Evolutionary conservation across 2,329 filamentous ascomycete genomes (phyloP), one percentile per base, ranked within the genome.

Genomic region (Neodidymelliopsis sp.): DNA sequence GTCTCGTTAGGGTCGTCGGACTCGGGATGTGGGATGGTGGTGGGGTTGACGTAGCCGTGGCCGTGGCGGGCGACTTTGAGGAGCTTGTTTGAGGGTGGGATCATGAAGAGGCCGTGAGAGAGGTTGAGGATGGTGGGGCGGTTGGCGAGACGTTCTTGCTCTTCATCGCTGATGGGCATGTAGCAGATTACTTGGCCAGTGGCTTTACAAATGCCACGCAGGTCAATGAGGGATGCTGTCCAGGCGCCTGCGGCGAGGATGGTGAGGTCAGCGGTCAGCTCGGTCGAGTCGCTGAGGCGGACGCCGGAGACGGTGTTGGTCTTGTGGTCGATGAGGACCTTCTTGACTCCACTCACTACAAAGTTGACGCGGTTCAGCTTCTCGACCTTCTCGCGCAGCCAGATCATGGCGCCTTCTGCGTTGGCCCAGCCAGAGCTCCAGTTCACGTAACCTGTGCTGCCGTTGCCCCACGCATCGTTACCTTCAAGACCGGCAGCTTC

Each of bases 221-320:
- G 77, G 71, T 96, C 89, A 46, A 97, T 75, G 16, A 97, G 79
- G 1, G 83, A 81, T 2, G 86, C 83, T 2, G 89, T 90, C 92
- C 93, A 97, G 4, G 93, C 91, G 12, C 93, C 93, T 0, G 91
- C 86, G 0, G 93, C 91, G 2, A 96, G 80, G 45, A 97, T 79
- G 24, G 89, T 86, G 6, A 96, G 79, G 49, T 90, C 88, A 2
- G 88, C 89, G 4, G 73, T 75, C 6, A 90, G 56, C 8, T 67
- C 74, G 6, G 71, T 70, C 1, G 79, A 80, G 53, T 82, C 74
- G 2, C 65, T 62, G 9, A 89, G 73, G n/a, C 74, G 77, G 16
- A 78, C 88, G 24, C 89, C 89, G 1, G 79, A 77, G n/a, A 84
- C 75, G 19, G 58, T 59, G 35, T 60, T 65, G 20, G 59, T 65